Conservation (phyloP, 768 basidiomycete species). For the Calocybe gangraenosa region DNA sequence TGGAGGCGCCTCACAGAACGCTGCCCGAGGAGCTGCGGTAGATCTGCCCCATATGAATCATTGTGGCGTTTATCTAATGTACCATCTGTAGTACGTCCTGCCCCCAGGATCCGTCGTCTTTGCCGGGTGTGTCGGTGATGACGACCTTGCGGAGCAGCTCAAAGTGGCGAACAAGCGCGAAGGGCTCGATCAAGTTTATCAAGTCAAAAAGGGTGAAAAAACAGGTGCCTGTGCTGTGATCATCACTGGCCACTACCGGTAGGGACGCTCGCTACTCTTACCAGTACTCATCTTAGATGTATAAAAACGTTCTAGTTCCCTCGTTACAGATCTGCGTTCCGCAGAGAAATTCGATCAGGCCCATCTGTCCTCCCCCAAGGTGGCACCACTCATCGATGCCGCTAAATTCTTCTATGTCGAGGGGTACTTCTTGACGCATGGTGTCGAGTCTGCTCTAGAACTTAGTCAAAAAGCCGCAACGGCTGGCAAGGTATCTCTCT, state of each 20-base stretch:
- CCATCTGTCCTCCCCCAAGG: conserved; percentile 71
- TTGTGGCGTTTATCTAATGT: not conserved
- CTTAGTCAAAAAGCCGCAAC: conserved; percentile 75
- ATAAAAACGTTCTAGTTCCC: conserved; percentile 49
- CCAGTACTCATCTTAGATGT: not conserved
- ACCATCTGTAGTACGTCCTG: conserved; percentile 74
- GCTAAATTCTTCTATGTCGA: conserved; percentile 93
- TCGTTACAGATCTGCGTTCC: conserved; percentile 86
- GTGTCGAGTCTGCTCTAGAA: conserved; percentile 62
- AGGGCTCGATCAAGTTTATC: conserved; percentile 84
- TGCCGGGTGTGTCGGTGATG: conserved; percentile 91
- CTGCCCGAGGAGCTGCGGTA: conserved; percentile 94
- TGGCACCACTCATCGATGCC: conserved; percentile 71
- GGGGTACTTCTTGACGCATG: conserved; percentile 97
- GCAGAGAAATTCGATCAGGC: conserved; percentile 87
- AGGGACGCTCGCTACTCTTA: conserved; percentile 14
- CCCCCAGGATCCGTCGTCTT: conserved; percentile 88
- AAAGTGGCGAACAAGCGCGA: conserved; percentile 88
- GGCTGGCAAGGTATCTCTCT: conserved; percentile 60
- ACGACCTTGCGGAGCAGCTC: conserved; percentile 87
- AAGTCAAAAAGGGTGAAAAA: conserved; percentile 79
- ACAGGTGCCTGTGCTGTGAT: conserved; percentile 97
- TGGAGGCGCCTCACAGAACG: conserved; percentile 95
- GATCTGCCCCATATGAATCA: conserved; percentile 23
- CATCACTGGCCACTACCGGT: conserved; percentile 92